A percentile compares a stretch with the other conserved stretches of the same genome.
These are phyloP conservation scores for Leishmania aethiopica DNA, from an alignment of 208 protist species.

Conservation along the genomic window DNA sequence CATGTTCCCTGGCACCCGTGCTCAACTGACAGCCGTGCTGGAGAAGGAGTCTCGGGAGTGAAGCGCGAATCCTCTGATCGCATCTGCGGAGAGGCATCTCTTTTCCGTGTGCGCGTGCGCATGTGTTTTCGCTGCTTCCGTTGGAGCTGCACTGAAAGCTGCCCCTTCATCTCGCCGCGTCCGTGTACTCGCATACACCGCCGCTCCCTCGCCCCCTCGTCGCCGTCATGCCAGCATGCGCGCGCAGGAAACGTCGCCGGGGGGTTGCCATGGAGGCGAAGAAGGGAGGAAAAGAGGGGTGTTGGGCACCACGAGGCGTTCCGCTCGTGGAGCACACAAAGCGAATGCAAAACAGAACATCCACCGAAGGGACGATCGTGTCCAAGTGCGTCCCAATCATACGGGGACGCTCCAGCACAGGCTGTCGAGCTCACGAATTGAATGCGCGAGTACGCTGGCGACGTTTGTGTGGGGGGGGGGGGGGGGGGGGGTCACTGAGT, in stretches of 20 bases:
- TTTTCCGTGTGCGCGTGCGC: neutral
- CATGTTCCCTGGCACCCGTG: conserved; percentile 57
- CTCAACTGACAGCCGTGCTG: conserved; percentile 55
- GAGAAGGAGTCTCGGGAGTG: conserved; percentile 35
- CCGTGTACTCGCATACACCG: neutral
- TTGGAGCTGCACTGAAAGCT: neutral
- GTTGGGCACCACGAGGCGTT: neutral
- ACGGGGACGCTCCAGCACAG: neutral
- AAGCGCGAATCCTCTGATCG: neutral
- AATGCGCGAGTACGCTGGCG: neutral
- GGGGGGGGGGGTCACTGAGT: neutral
- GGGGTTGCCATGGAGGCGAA: neutral
- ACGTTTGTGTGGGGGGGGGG: neutral
- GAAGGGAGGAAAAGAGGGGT: neutral
- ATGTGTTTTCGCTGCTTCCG: neutral
- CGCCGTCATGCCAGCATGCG: neutral
- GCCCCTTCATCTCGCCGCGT: neutral
- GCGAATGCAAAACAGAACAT: neutral
- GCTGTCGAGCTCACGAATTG: neutral
- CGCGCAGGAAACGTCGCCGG: neutral
- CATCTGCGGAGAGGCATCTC: neutral
- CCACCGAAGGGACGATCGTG: neutral
- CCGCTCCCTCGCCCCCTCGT: neutral
- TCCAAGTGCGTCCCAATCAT: too few species aligned
- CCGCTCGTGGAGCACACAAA: neutral